Evolutionary conservation across 2,329 filamentous ascomycete genomes (phyloP), one percentile per base, ranked within the genome.

Genomic region (Xylaria sp.): DNA sequence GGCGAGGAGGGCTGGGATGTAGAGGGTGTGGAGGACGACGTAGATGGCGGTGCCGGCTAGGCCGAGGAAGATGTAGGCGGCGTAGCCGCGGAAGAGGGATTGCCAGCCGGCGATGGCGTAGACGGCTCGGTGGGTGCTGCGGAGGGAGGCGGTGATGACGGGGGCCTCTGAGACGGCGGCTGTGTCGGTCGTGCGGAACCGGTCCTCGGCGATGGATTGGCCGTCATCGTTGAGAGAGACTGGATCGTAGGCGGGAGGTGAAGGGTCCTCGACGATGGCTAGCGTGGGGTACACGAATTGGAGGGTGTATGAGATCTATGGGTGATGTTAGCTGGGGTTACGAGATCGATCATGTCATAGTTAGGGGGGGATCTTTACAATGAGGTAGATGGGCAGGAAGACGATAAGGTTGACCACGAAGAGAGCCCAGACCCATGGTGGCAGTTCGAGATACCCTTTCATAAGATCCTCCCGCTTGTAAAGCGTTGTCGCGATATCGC

Each of bases 21-120:
- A 63, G 48, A 69, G n/a, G 44, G 60, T 65, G 9, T 75, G 69
- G 59, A 88, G 69, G 64, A 84, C 69, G 57, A 72, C 73, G 56
- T 77, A 70, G 44, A 84, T 61, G 49, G 77, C 39, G 23, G 65
- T 58, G 8, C 70, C 73, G 42, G 73, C 60, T 46, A 78, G 0
- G 54, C 37, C 57, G 55, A 80, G 71, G 58, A 77, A 73, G 4
- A 84, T 8, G 55, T 72, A 73, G 70, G 80, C 83, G 59, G 76
- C 71, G 44, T 91, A 70, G 58, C 91, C 91, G 63, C 90, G 88
- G 80, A 91, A 88, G 68, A 83, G 80, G 59, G 88, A 82, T 60
- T 77, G 77, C 74, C 81, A 82, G 63, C 91, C 90, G 61, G 81
- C 86, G 65, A 84, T 76, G 52, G 82, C 76, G 64, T 79, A 79